Conservation (phyloP, 2,329 filamentous ascomycete species). For the Cladophialophora carrionii region DNA sequence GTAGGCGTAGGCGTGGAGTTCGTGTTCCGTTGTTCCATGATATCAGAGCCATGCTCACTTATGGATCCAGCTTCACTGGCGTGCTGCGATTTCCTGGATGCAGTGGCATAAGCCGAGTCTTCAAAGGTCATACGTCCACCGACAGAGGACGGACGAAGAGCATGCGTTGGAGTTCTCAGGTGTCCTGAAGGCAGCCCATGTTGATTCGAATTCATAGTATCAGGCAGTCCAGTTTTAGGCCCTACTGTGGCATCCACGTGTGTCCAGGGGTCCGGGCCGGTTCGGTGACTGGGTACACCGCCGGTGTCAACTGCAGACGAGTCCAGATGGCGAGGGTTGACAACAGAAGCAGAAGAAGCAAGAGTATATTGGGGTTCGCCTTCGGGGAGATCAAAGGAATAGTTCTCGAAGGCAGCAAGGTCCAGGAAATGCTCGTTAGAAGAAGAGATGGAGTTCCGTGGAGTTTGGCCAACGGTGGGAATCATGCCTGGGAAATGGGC, state of each 20-base stretch:
- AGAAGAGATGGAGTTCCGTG: slow-evolving; percentile 16
- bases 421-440: slow-evolving; percentile 13
- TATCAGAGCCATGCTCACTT: slow-evolving; percentile 7
- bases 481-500: slow-evolving; percentile 24
- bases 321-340: slow-evolving; percentile 13
- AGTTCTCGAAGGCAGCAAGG: slow-evolving; percentile 21
- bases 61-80: slow-evolving; percentile 22
- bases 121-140: slow-evolving; percentile 27
- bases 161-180: slow-evolving; percentile 8
- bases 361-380: slow-evolving; percentile 19
- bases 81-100: slow-evolving; percentile 23
- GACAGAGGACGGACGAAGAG: slow-evolving; percentile 16
- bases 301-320: slow-evolving; percentile 8
- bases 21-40: slow-evolving; percentile 16
- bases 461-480: slow-evolving; percentile 19
- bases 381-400: slow-evolving; percentile 14
- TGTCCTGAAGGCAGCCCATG: slow-evolving; percentile 10
- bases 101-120: slow-evolving; percentile 32
- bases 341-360: slow-evolving; percentile 15
- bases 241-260: slow-evolving; percentile 24
- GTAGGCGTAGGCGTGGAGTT: neutral
- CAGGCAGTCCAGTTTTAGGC: slow-evolving; percentile 12
- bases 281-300: slow-evolving; percentile 24
- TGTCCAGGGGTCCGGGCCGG: slow-evolving; percentile 24
- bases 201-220: slow-evolving; percentile 1